Evolutionary conservation across 1,284 basidiomycete species (phyloP), one percentile per base, ranked within the genome.

Genomic region (Caloboletus inedulis): DNA sequence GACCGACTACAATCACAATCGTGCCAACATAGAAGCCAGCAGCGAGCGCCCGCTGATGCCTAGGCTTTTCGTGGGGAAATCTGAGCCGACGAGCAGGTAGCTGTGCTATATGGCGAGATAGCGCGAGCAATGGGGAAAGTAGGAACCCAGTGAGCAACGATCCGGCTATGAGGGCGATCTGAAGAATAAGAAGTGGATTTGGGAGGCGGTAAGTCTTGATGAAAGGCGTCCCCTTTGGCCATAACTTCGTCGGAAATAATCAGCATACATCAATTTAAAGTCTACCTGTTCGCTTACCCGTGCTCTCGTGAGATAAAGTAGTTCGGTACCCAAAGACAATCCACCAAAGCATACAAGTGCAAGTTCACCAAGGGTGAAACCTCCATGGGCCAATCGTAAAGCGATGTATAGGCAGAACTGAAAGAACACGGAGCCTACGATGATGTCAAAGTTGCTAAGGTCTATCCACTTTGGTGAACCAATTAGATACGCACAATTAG

Each of bases 361-460:
- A 10, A 98, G 80, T 69, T 99, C 97, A 43, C 97, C 97, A 2
- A 99, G 78, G 0, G 96, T 99, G 71, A 98, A 96, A 13, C 91
- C 92, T 23, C 89, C 83, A 60, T 97, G 87, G 0, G 94, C 96
- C 31, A 99, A 77, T 21, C 96, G 82, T 45, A 97, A 82, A 48
- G 91, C 91, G 44, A 89, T 79, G 68, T 98, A 99, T 49, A 98
- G 76, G 41, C 91, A 86, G 61, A 93, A 87, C 67, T 99, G 97
- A 70, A 90, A 98, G 72, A 96, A 91, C 42, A 91, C 68, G 0
- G 92, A 85, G 21, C 83, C 81, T 12, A 89, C 74, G 18, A 84
- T 73, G 45, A 93, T 79, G 65, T 99, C 96, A 55, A 91, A 83
- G 57, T 81, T 77, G 59, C 81, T 84, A 70, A 94, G 75, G 73